Conservation (phyloP, 768 basidiomycete species). For the Daedalea quercina region DNA sequence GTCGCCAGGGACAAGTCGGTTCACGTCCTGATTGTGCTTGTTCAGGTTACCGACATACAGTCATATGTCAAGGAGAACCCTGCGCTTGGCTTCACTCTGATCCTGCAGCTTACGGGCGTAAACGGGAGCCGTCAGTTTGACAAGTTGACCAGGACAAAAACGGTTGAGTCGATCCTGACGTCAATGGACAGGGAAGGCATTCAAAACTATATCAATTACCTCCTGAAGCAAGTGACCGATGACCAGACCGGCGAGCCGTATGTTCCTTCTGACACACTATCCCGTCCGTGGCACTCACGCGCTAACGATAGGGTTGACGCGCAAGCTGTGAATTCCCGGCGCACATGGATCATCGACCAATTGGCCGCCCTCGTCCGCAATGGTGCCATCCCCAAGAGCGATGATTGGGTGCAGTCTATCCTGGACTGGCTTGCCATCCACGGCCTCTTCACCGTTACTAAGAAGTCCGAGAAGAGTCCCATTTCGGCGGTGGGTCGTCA, state of each 20-base stretch:
- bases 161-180: slow-evolving; percentile 76
- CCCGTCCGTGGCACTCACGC: slow-evolving; percentile 2
- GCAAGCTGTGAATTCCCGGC: slow-evolving; percentile 44
- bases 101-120: slow-evolving; percentile 77
- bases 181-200: slow-evolving; percentile 72
- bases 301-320: slow-evolving; percentile 33
- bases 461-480: slow-evolving; percentile 61
- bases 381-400: slow-evolving; percentile 70
- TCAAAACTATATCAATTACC: slow-evolving; percentile 64
- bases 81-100: slow-evolving; percentile 74
- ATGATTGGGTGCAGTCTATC: slow-evolving; percentile 67
- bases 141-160: slow-evolving; percentile 87
- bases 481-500: slow-evolving; percentile 46
- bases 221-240: slow-evolving; percentile 58
- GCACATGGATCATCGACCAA: slow-evolving; percentile 86
- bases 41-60: slow-evolving; percentile 71
- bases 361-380: slow-evolving; percentile 73
- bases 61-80: slow-evolving; percentile 69
- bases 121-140: slow-evolving; percentile 89
- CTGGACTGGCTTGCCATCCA: slow-evolving; percentile 80
- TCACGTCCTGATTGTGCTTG: background rate
- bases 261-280: background rate
- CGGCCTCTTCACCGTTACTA: slow-evolving; percentile 73
- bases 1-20: background rate
- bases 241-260: slow-evolving; percentile 11